Evolutionary conservation across 495 filamentous ascomycete genomes (phyloP), one percentile per base, ranked within the genome.

Genomic region (Neurospora sp.): DNA sequence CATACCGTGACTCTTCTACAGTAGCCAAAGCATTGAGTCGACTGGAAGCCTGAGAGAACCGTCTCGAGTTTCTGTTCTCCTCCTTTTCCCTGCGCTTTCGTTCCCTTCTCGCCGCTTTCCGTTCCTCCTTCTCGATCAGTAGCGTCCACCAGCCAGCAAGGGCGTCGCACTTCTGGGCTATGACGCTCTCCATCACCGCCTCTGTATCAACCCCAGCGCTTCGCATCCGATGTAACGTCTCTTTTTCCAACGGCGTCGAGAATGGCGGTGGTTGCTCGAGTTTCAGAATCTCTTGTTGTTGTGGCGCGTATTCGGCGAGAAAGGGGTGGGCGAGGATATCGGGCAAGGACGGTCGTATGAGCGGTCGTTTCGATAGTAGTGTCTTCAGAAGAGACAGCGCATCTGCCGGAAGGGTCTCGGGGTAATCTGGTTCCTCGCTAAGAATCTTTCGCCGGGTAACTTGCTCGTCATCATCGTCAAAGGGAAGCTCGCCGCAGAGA

Each of bases 91-190:
- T 93, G 40, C 96, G 90, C 78, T 93, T 97, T 66, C 90, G 88
- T 75, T 98, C 94, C 75, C 92, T 86, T 74, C 94, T 90, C 72
- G 85, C 86, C 74, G 94, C 92, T 80, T 98, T 99, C 4, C 94
- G 89, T 80, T 96, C 92, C 78, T 99, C 96, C 80, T 98, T 98
- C 79, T 98, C 96, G 70, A 98, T 92, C 73, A 98, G 82, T 34
- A 99, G 82, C 21, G 93, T 92, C 96, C 96, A 99, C 96, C 96
- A 99, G 11, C 96, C 96, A 69, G 94, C 94, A 43, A 99, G 83
- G 11, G 88, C 86, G 80, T 99, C 94, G 78, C 96, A 98, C 75
- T 91, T 86, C 77, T 96, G 92, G 9, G 95, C 89, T 15, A 97
- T 84, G 34, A 99, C 96, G 75, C 97, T 94, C 77, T 97, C 94